Evolutionary conservation across 1,139 yeast genomes (phyloP).

Genomic region (Candida gigantensis): DNA sequence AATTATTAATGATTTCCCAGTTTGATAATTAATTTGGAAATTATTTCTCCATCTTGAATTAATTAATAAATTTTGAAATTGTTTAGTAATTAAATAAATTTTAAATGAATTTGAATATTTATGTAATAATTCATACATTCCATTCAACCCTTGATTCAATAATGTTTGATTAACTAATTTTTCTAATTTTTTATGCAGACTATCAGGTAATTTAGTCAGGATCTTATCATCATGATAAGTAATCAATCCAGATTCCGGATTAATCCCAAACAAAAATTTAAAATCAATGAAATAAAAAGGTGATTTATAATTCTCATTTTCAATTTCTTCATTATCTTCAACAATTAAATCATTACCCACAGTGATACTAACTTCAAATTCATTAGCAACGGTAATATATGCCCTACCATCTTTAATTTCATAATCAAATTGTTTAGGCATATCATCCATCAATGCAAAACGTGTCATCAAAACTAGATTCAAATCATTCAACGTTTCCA

Average conservation of each 20-base stretch:
- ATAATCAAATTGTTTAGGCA: conserved; percentile 69
- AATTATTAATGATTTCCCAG: conserved; percentile 60
- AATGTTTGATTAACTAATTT: conserved; percentile 58
- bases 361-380: conserved; percentile 43
- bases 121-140: conserved; percentile 68
- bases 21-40: conserved; percentile 64
- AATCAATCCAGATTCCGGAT: conserved; percentile 35
- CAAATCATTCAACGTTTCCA: conserved; percentile 66
- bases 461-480: conserved; percentile 75
- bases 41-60: conserved; percentile 64
- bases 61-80: conserved; percentile 55
- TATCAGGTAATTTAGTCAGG: conserved; percentile 33
- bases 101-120: conserved; percentile 74
- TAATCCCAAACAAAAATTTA: conserved; percentile 56
- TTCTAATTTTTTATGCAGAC: conserved; percentile 51
- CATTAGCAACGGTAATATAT: conserved; percentile 61
- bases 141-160: conserved; percentile 51
- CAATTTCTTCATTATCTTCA: conserved; percentile 46
- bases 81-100: conserved; percentile 67
- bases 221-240: conserved; percentile 30
- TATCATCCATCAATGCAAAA: conserved; percentile 61
- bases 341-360: conserved; percentile 38
- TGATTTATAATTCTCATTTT: conserved; percentile 46
- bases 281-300: conserved; percentile 82
- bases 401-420: conserved; percentile 75